Conservation (phyloP, 2,329 filamentous ascomycete species). For the Pyrenophora graminea region DNA sequence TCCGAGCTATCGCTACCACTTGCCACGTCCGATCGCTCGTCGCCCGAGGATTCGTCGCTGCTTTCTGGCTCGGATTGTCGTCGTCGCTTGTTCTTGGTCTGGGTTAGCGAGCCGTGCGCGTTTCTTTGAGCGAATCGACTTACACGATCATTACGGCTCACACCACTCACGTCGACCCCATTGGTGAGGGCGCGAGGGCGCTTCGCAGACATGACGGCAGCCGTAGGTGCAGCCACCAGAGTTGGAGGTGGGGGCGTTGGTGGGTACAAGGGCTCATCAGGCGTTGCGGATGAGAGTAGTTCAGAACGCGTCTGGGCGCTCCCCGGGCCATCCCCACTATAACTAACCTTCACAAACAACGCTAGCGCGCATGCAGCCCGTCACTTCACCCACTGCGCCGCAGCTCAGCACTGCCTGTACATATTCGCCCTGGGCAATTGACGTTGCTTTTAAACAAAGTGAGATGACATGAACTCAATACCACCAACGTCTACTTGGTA, state of each 20-base stretch:
- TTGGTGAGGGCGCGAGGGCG: conserved; percentile 35
- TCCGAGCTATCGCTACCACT: conserved; percentile 18
- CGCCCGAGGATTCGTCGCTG: conserved; percentile 24
- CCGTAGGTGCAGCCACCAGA: conserved; percentile 22
- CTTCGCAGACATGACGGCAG: conserved; percentile 38
- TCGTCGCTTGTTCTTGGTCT: conserved; percentile 39
- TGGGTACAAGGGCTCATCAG: not conserved
- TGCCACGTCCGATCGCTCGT: conserved; percentile 15
- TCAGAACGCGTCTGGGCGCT: conserved; percentile 20
- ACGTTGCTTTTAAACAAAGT: no score
- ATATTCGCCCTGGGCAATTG: no score
- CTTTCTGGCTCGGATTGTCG: conserved; percentile 29
- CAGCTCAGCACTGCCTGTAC: no score
- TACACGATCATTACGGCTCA: conserved; percentile 25
- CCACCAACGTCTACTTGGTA: no score
- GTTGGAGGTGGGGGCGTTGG: not conserved
- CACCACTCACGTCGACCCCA: conserved; percentile 16
- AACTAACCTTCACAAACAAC: conserved; percentile 8
- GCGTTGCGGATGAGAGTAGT: conserved; percentile 10
- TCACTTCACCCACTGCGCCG: not conserved
- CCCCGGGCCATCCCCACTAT: conserved; percentile 17
- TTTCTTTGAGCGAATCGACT: conserved; percentile 5
- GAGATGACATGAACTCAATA: no score
- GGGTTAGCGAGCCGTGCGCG: conserved; percentile 14
- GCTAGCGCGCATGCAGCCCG: conserved; percentile 9